Base-by-base conservation (phyloP, 345 rosid species). In the Bruguiera sexangula region DNA sequence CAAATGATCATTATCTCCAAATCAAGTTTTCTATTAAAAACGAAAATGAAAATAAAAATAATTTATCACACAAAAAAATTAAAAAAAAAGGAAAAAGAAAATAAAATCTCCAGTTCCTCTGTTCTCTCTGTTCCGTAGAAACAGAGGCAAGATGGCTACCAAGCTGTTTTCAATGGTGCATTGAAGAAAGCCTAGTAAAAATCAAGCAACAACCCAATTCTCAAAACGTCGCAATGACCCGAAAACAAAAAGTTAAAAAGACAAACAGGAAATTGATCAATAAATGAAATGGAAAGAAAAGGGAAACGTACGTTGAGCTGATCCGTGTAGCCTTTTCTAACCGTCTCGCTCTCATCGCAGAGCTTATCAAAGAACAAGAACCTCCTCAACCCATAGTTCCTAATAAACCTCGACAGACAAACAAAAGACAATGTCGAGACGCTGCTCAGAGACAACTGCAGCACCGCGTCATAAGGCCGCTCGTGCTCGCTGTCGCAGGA, bases 331-430 rank as follows among this genome's bases (percentile, higher is more conserved):
- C 89, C 84, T 0, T 58, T 60, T 1, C 99, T 73, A 0, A 92
- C 97, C 16, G 84, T 87, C 75, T 92, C 96, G 83, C 97, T 91
- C 72, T 89, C 99, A 71, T 87, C 86, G 62, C 88, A 87, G 18
- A 95, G 99, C 82, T 92, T 92, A 61, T 95, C 99, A 52, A 95
- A 82, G 84, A 95, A 95, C 68, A 95, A 79, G 74, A 95, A 95
- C 67, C 97, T 69, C 31, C 91, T 65, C 8, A 92, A 73, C 30
- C 97, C 99, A 60, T 75, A 92, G 73, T 77, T 84, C 76, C 80
- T 82, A 19, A 88, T 77, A 56, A 92, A 95, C 61, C 76, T 31
- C 6, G 99, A 83, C 65, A 92, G 76, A 57, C 92, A 88, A 5
- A 92, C 63, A 39, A 92, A 92, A 43, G 97, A 88, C 31, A 95